Evolutionary conservation across 352 stramenopile genomes (phyloP).

Genomic region (Phytophthora pinifolia): DNA sequence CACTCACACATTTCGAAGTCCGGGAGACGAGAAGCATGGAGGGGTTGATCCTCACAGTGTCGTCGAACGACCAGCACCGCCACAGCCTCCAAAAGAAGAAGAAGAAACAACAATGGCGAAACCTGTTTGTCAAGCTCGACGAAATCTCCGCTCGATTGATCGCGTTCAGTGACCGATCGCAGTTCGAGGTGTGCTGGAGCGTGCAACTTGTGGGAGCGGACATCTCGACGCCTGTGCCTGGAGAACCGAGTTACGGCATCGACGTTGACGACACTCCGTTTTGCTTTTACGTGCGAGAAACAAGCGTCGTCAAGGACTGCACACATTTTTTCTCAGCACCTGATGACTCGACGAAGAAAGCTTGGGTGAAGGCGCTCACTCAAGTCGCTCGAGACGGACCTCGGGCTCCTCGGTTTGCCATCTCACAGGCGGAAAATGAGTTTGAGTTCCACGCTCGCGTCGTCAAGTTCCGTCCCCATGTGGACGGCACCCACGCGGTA

Average conservation of each 20-base stretch:
- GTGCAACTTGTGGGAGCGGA: conserved; percentile 49
- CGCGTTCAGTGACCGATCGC: conserved; percentile 51
- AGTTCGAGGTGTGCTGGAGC: conserved; percentile 52
- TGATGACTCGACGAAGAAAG: conserved; percentile 51
- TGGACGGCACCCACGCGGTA: conserved; percentile 52
- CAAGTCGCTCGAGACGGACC: conserved; percentile 48
- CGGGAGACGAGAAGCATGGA: conserved; percentile 34
- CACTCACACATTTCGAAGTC: not conserved
- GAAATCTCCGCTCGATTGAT: conserved; percentile 67
- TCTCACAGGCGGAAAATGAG: conserved; percentile 34
- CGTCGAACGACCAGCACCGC: conserved; percentile 23
- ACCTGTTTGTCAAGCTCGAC: conserved; percentile 58
- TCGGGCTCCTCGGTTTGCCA: conserved; percentile 38
- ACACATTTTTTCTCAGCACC: conserved; percentile 41
- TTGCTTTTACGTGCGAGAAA: conserved; percentile 64
- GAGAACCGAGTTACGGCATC: conserved; percentile 47
- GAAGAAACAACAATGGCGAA: conserved; percentile 48
- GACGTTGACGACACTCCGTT: conserved; percentile 49
- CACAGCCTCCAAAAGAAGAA: conserved; percentile 20
- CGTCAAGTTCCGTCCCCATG: conserved; percentile 40
- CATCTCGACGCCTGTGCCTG: conserved; percentile 56
- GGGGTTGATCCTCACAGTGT: conserved; percentile 43
- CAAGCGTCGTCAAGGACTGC: conserved; percentile 33
- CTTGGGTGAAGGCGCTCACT: conserved; percentile 50
- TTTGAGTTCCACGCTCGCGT: conserved; percentile 48